phyloP scores from a whole-genome alignment of 2,329 filamentous ascomycete species.

The Cadophora malorum region DNA sequence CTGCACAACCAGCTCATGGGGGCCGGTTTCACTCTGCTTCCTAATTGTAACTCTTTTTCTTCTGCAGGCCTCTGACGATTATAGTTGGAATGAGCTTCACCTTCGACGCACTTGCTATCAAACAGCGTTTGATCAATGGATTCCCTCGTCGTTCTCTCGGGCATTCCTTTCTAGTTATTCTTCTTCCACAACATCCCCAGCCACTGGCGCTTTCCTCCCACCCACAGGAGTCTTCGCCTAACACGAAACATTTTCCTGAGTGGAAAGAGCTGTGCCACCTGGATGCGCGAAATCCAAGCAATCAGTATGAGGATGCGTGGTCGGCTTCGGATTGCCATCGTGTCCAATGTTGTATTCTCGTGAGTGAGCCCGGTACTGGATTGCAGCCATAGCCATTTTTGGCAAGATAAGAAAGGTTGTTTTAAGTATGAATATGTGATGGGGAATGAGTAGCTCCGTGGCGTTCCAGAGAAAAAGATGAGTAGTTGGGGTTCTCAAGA shows the following conservation, averaged over 20 bases:
- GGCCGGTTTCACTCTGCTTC: background rate
- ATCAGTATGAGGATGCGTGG: background rate
- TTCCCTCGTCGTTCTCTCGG: background rate
- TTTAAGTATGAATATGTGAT: background rate
- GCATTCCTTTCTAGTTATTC: background rate
- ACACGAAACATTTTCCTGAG: background rate
- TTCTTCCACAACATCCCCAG: background rate
- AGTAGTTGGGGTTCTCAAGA: background rate
- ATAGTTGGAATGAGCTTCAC: background rate
- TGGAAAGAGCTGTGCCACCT: background rate
- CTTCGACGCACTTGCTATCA: background rate
- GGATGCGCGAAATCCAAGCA: slow-evolving; percentile 12
- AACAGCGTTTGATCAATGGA: background rate
- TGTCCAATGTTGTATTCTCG: background rate
- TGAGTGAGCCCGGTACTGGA: background rate
- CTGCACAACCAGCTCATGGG: background rate
- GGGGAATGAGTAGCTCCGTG: background rate
- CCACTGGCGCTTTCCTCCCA: too few relatives aligned
- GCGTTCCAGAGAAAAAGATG: background rate
- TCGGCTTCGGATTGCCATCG: background rate
- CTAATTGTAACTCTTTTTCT: background rate
- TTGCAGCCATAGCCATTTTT: background rate
- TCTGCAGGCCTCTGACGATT: background rate
- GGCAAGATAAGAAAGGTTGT: background rate
- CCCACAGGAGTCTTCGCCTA: background rate